A percentile compares a stretch with the other conserved stretches of the same genome.
phyloP scores from a whole-genome alignment of 1,284 basidiomycete species.

The Irpex lacteus region DNA sequence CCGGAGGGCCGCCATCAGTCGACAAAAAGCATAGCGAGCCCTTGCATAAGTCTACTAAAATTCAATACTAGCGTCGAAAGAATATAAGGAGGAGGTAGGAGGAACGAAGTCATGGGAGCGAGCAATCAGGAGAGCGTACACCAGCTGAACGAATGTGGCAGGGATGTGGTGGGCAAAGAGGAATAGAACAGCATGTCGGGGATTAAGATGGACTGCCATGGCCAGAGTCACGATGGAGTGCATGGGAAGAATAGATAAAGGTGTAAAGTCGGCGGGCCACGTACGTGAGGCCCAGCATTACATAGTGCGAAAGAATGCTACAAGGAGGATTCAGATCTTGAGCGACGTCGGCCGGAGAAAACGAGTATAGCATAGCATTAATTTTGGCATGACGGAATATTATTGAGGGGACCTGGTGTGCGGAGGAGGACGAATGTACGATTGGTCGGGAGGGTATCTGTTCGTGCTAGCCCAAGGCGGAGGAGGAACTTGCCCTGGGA shows the following conservation, averaged over 20 bases:
- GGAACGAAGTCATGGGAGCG: neutral
- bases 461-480: slow-evolving; percentile 44
- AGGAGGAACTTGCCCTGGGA: slow-evolving; percentile 33
- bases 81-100: neutral
- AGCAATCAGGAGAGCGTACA: neutral
- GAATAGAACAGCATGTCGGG: neutral
- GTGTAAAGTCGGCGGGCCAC: neutral
- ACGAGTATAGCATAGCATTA: neutral
- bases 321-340: neutral
- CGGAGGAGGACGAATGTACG: slow-evolving; percentile 37
- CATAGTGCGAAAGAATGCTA: neutral
- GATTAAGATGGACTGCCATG: neutral
- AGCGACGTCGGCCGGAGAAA: neutral
- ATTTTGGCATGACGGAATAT: slow-evolving; percentile 5
- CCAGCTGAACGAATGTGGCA: neutral
- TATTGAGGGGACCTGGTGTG: slow-evolving; percentile 41
- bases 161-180: neutral
- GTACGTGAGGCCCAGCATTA: neutral
- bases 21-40: too few relatives aligned
- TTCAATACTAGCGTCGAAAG: too few relatives aligned
- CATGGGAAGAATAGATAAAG: neutral
- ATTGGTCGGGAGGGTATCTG: slow-evolving; percentile 9
- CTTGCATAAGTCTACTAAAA: too few relatives aligned
- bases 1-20: too few relatives aligned
- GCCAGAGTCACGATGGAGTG: neutral